Evolutionary conservation across 768 basidiomycete species (phyloP).

Genomic region (Nevesoporus exiguus): DNA sequence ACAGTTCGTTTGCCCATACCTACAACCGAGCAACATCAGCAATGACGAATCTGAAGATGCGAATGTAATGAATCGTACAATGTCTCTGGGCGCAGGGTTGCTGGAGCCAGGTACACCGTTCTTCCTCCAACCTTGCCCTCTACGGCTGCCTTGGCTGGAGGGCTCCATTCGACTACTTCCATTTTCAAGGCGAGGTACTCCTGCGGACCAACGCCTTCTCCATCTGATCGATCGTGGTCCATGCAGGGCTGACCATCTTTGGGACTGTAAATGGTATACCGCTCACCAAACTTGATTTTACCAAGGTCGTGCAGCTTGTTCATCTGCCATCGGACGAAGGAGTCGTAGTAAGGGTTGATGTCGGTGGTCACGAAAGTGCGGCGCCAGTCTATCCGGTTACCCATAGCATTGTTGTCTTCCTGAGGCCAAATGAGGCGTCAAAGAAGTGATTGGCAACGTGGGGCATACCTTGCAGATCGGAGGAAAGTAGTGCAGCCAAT

Average conservation of each 20-base stretch:
- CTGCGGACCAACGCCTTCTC: slow-evolving; percentile 92
- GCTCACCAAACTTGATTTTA: slow-evolving; percentile 97
- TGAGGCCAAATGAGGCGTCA: slow-evolving; percentile 17
- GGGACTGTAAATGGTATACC: slow-evolving; percentile 97
- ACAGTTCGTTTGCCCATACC: slow-evolving; percentile 98
- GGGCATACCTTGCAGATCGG: slow-evolving; percentile 81
- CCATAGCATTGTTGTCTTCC: slow-evolving; percentile 79
- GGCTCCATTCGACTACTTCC: slow-evolving; percentile 85
- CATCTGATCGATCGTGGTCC: slow-evolving; percentile 97
- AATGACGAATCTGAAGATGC: not conserved
- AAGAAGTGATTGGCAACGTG: not conserved
- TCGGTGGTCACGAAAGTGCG: slow-evolving; percentile 92
- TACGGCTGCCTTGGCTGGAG: slow-evolving; percentile 59
- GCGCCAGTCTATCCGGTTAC: slow-evolving; percentile 98
- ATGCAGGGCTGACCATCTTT: slow-evolving; percentile 99
- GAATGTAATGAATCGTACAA: slow-evolving; percentile 54
- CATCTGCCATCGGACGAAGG: slow-evolving; percentile 97
- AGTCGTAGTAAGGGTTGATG: slow-evolving; percentile 94
- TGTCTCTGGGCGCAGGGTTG: slow-evolving; percentile 93
- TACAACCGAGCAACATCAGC: slow-evolving; percentile 27
- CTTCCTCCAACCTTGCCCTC: slow-evolving; percentile 69
- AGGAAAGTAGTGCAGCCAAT: slow-evolving; percentile 95
- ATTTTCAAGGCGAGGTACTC: slow-evolving; percentile 96
- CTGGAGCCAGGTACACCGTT: slow-evolving; percentile 91
- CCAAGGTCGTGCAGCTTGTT: slow-evolving; percentile 84